A percentile compares a stretch with the other conserved stretches of the same genome.
Evolutionary conservation across 1,284 basidiomycete genomes (phyloP).

Genomic region (Pterulicium gracile): DNA sequence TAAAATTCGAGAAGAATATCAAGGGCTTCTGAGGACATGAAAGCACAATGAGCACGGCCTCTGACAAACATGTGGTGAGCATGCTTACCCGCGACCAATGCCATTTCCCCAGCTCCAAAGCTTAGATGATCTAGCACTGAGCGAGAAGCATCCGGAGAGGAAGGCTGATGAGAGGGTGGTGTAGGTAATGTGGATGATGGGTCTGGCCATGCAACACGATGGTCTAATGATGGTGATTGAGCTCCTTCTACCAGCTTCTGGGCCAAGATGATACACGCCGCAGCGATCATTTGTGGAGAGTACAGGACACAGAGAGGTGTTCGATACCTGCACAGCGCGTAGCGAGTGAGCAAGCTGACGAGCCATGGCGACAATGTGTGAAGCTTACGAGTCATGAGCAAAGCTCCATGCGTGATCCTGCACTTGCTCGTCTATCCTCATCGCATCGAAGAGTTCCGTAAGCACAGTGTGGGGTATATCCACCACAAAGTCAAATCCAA

Average conservation of each 20-base stretch:
- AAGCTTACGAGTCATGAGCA: constrained; percentile 70
- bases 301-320: constrained; percentile 67
- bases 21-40: constrained; percentile 38
- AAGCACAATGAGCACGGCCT: constrained; percentile 1
- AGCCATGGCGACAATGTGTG: constrained; percentile 6
- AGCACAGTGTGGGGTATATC: constrained; percentile 74
- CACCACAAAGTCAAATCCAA: constrained; percentile 88
- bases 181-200: constrained; percentile 59
- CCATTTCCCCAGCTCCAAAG: constrained; percentile 46
- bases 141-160: constrained; percentile 57
- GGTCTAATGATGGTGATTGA: constrained; percentile 59
- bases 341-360: not conserved
- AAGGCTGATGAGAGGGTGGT: constrained; percentile 63
- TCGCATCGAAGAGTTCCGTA: constrained; percentile 51
- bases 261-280: constrained; percentile 64
- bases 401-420: constrained; percentile 75
- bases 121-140: constrained; percentile 56
- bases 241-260: constrained; percentile 61
- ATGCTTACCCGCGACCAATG: constrained; percentile 44
- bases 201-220: constrained; percentile 49
- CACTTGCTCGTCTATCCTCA: constrained; percentile 33
- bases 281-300: constrained; percentile 55
- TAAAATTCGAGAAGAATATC: constrained; percentile 66
- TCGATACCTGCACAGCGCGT: constrained; percentile 40
- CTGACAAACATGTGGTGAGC: not conserved